Base-by-base conservation (phyloP, 2,329 filamentous ascomycete species). In the Claviceps quebecensis region DNA sequence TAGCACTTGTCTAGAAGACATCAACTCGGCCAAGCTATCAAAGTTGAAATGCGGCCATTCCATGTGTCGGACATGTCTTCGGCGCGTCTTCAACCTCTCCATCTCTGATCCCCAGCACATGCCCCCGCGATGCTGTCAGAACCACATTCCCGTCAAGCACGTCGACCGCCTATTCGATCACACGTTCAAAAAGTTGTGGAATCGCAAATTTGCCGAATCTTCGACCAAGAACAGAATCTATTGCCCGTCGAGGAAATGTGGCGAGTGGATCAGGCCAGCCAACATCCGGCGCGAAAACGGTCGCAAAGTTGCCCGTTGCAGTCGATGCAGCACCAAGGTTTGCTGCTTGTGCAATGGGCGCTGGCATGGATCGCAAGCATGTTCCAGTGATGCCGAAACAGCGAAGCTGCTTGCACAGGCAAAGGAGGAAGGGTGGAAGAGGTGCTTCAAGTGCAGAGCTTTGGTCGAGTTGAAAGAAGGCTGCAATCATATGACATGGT, bases 401-500 rank as follows among this genome's bases (percentile, higher is more conserved):
- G 76, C 75, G 47, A 71, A 69, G 40, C 71, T 86, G n/a, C 69
- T 87, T 4, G 75, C 79, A 48, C 72, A 84, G 53, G 83, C 82
- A 6, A 79, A 81, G 57, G 72, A 81, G 26, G 72, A 82, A 49
- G 84, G 84, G 23, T 90, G 84, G 83, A 83, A 87, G 64, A 74
- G 80, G 46, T 95, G 87, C 64, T 83, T 81, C 62, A 81, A 74
- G 55, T 95, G 89, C 68, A 79, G 76, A 56, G 73, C 77, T 40
- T 75, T 86, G 71, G 84, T 94, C 45, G 86, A 94, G 65, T 69
- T 88, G 48, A 84, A 84, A 58, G 86, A 91, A 65, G 87, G 87
- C 45, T 89, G 85, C 66, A 90, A 91, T 67, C 88, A 91, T 63
- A 91, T 94, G 80, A 88, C 81, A 29, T 95, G 88, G 83, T 86